Evolutionary conservation across 768 basidiomycete species (phyloP).

Genomic region (Lepiota venenata): DNA sequence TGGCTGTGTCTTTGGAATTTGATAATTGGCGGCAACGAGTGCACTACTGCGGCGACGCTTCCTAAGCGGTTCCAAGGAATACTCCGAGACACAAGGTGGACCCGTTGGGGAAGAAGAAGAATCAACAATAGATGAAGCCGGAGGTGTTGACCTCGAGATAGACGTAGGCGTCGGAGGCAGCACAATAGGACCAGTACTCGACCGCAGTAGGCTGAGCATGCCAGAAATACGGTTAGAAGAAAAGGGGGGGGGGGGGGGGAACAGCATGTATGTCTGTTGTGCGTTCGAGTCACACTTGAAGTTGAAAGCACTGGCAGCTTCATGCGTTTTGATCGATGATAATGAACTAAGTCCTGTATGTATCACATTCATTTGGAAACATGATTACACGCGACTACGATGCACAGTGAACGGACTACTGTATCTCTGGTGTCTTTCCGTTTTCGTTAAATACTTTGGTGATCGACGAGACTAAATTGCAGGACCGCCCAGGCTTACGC

Average conservation of each 20-base stretch:
- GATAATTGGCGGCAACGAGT: not conserved
- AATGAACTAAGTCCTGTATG: not conserved
- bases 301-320: not conserved
- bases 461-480: too few relatives aligned
- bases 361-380: not conserved
- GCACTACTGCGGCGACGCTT: not conserved
- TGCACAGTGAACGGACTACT: not conserved
- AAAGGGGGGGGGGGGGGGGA: not conserved
- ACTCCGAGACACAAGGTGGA: not conserved
- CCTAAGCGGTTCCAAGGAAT: not conserved
- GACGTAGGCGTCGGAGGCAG: not conserved
- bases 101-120: not conserved
- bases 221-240: not conserved
- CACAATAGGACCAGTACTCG: not conserved
- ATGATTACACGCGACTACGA: not conserved
- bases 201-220: slow-evolving; percentile 1
- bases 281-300: not conserved
- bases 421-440: not conserved
- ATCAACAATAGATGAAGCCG: not conserved
- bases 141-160: not conserved
- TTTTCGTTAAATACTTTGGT: not conserved
- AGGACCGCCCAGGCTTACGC: too few relatives aligned
- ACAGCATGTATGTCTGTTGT: not conserved
- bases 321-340: slow-evolving; percentile 10
- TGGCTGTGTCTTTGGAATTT: not conserved